Percentiles rank a stretch among this genome's conserved stretches.
Evolutionary conservation across 805 yeast genomes (phyloP).

Genomic region (Saccharomyces kudriavzevii): DNA sequence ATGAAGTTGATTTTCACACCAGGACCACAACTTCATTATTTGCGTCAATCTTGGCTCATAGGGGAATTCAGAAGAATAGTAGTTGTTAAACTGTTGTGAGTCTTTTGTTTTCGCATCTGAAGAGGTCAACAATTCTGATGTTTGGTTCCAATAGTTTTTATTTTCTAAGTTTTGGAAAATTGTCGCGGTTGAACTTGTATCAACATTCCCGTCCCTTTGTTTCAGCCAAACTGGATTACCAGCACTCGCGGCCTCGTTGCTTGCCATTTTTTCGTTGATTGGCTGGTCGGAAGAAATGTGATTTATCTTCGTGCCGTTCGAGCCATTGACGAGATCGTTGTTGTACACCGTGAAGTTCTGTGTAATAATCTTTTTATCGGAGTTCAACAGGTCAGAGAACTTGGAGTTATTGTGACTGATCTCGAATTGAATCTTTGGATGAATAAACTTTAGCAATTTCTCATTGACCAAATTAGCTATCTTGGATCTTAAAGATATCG

Average conservation of each 20-base stretch:
- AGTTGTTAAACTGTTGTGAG: not conserved
- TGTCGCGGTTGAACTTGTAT: not conserved
- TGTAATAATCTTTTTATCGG: slow-evolving; percentile 1
- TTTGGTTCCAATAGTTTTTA: not conserved
- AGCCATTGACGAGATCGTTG: not conserved
- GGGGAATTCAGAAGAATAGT: slow-evolving; percentile 7
- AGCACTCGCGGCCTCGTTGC: not conserved
- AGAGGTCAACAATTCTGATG: not conserved
- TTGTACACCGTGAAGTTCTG: not conserved
- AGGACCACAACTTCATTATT: slow-evolving; percentile 52
- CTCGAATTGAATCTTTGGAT: slow-evolving; percentile 14
- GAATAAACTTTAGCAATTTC: slow-evolving; percentile 27
- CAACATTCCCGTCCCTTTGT: not conserved
- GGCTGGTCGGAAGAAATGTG: not conserved
- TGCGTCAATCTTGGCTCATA: slow-evolving; percentile 39
- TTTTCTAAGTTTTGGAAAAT: not conserved
- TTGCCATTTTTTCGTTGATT: not conserved
- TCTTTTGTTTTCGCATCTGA: not conserved
- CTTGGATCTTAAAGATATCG: slow-evolving; percentile 50
- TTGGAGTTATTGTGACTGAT: slow-evolving; percentile 5
- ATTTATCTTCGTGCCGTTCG: not conserved
- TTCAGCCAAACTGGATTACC: not conserved
- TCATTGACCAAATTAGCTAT: slow-evolving; percentile 67
- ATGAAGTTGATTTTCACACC: slow-evolving; percentile 50
- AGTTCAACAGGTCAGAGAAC: slow-evolving; percentile 17